Conservation (phyloP, 371 early-diverging fungal genomes). For the Phascolomyces articulosus region DNA sequence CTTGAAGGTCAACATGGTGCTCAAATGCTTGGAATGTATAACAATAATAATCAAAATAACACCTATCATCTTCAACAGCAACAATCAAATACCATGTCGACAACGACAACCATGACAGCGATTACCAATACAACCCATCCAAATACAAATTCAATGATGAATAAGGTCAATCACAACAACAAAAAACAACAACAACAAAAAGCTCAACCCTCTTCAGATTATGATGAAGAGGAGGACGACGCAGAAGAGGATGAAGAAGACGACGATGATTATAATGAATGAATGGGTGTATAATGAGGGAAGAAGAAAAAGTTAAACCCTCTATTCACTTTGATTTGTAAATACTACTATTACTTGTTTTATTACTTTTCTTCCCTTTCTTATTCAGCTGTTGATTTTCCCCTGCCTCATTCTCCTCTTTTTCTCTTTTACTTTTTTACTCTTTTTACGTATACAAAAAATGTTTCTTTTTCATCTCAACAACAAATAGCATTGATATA, state of each 20-base stretch:
- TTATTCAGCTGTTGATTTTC: neutral
- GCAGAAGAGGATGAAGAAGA: constrained; percentile 7
- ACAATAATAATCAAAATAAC: neutral
- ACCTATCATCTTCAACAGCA: neutral
- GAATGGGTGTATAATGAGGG: neutral
- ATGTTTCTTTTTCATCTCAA: neutral
- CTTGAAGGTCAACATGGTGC: constrained; percentile 4
- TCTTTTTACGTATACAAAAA: too few relatives aligned
- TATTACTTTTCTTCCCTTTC: neutral
- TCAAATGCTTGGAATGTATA: neutral
- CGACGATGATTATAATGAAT: constrained; percentile 13
- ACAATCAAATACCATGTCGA: neutral
- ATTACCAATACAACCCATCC: neutral
- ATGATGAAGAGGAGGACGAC: neutral
- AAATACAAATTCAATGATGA: neutral
- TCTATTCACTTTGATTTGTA: too few relatives aligned
- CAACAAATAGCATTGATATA: too few relatives aligned
- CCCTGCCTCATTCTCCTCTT: neutral
- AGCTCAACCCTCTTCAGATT: neutral
- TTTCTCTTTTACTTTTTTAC: neutral
- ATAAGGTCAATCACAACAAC: neutral
- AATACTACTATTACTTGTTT: neutral
- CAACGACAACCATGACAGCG: too few relatives aligned
- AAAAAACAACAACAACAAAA: neutral
- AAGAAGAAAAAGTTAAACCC: neutral